Percentiles rank a stretch among this genome's conserved stretches.
phyloP scores from a whole-genome alignment of 495 filamentous ascomycete species.

The Lepraria neglecta region DNA sequence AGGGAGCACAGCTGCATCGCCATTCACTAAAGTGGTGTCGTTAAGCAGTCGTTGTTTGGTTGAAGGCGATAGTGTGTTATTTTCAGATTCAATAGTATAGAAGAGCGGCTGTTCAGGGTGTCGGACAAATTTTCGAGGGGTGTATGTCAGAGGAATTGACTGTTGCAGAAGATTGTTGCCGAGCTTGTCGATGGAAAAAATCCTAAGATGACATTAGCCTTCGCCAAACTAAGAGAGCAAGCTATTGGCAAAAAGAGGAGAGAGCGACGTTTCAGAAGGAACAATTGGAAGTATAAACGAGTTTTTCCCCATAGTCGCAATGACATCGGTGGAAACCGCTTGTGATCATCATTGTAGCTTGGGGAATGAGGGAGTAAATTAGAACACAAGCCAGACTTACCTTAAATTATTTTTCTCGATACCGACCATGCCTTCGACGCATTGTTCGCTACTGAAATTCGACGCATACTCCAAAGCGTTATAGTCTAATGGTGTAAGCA shows the following conservation, averaged over 20 bases:
- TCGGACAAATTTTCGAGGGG: conserved; percentile 77
- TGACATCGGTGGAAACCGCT: conserved; percentile 41
- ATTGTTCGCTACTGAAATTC: conserved; percentile 93
- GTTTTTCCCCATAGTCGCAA: conserved; percentile 47
- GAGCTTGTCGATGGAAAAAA: conserved; percentile 83
- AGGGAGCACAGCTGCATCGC: conserved; percentile 60
- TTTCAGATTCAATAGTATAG: conserved; percentile 90
- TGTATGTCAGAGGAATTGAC: conserved; percentile 81
- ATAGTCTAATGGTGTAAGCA: conserved; percentile 86
- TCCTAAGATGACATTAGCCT: conserved; percentile 50
- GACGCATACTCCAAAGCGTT: conserved; percentile 85
- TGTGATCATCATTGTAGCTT: conserved; percentile 61
- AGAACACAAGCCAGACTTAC: conserved; percentile 49
- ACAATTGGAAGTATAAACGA: conserved; percentile 61
- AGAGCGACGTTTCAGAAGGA: conserved; percentile 54
- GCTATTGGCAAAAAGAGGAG: not conserved
- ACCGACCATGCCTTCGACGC: conserved; percentile 89
- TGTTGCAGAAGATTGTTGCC: conserved; percentile 83
- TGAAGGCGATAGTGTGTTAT: conserved; percentile 73
- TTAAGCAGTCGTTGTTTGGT: conserved; percentile 63
- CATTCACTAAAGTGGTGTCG: conserved; percentile 59
- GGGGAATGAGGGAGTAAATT: conserved; percentile 24
- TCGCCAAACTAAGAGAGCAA: conserved; percentile 6
- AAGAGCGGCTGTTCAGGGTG: conserved; percentile 84
- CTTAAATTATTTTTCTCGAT: conserved; percentile 84